Evolutionary conservation across 257 asterid genomes (phyloP), one percentile per base, ranked within the genome.

Genomic region (Scutellaria barbata): DNA sequence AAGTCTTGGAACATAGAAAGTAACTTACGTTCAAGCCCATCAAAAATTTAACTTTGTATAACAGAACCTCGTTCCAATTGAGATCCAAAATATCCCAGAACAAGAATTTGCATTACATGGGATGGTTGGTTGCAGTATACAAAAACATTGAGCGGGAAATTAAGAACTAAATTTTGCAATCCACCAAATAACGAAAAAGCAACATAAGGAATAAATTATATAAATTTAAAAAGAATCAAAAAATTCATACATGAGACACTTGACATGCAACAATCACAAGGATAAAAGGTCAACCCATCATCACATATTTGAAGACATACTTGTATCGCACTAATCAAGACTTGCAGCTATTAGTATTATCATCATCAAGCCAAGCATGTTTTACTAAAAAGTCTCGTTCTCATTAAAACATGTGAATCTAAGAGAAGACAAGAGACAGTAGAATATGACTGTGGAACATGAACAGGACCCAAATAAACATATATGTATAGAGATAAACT

Each of bases 1-100:
- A 85, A 94, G 77, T 85, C 94, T 85, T 86, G 80, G 48, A 95
- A 83, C 59, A 77, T 74, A 68, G 87, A 79, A 78, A 95, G 80
- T 65, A 88, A 68, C 66, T 79, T 88, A 68, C 72, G 66, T 67
- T n/a, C n/a, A n/a, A n/a, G n/a, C n/a, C n/a, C n/a, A n/a, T n/a
- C n/a, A n/a, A n/a, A n/a, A n/a, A n/a, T 85, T 95, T 46, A 95
- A 85, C 52, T 85, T 77, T 76, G 76, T 73, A 85, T 68, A 50
- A 71, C 74, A 58, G 86, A 75, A 39, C 80, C 86, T 76, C 81
- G 87, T 69, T 81, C 76, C 42, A 88, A 77, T 77, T 75, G 78
- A 10, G 86, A 74, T 81, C 70, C 88, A 58, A 88, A 73, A 74
- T 81, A 83, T 67, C 86, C 97, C 89, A 77, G 81, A 71, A 79